Evolutionary conservation across 164 flowering plant genomes (phyloP), one percentile per base, ranked within the genome.

Genomic region (Vitis riparia): DNA sequence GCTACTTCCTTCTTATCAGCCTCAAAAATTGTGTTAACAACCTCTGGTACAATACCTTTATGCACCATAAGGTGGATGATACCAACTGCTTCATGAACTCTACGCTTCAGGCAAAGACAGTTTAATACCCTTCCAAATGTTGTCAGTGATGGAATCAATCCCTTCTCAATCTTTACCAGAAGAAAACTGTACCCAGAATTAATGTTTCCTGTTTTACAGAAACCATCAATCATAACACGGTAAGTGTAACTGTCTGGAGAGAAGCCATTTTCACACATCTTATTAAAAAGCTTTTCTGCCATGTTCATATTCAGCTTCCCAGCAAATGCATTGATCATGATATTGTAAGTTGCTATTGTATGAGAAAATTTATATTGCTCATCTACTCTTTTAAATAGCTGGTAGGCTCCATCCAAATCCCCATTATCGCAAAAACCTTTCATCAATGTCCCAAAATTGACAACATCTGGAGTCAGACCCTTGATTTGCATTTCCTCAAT

Each of bases 81-180:
- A 51, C 77, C 81, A 80, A 93, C 96, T 59, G 98, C 97, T 58
- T 90, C 87, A 55, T 61, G 74, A 67, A 91, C 73, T 77, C 79
- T 87, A 65, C 87, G 79, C 67, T 84, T 79, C 56, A 84, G 71
- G 63, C 93, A 91, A 9, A 91, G 87, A 76, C 93, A 89, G 73
- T 92, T 92, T 23, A 94, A 69, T 15, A 92, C 90, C 59, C 84
- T 84, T 63, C 98, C 97, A 74, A 89, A 82, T n/a, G 96, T 87
- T 51, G 77, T 23, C 61, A 88, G 75, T 15, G 94, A 85, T 14
- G 97, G 97, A 72, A 85, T 68, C 62, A 88, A 83, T 50, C 91
- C 93, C 74, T 81, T 77, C 55, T 77, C 74, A 19, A 90, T 72
- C 77, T 70, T 81, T 29, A 85, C 79, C 68, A 86, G 72, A 19